A percentile compares a stretch with the other conserved stretches of the same genome.
phyloP scores from a whole-genome alignment of 176 grass and related monocot genomes.

The Juncus effusus region DNA sequence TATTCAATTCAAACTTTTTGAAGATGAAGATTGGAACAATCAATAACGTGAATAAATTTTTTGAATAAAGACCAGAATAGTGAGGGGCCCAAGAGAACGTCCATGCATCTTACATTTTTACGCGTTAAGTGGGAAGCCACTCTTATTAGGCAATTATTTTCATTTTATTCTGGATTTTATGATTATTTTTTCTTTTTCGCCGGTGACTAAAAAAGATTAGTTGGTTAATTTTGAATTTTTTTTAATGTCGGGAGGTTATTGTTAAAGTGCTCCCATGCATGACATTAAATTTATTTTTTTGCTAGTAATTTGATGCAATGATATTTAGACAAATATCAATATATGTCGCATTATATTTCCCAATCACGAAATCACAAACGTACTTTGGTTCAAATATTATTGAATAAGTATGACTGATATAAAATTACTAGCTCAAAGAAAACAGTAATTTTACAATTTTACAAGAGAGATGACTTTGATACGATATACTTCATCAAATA shows the following conservation, averaged over 20 bases:
- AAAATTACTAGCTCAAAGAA: too few relatives aligned
- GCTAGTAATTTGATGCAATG: too few relatives aligned
- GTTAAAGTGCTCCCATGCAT: background rate
- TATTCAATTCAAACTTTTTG: constrained; percentile 9
- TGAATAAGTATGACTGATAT: too few relatives aligned
- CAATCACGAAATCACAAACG: too few relatives aligned
- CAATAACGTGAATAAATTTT: background rate
- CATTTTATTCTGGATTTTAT: too few relatives aligned
- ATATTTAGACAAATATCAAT: too few relatives aligned
- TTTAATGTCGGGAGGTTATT: too few relatives aligned
- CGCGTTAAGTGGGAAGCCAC: constrained; percentile 49
- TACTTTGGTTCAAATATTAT: too few relatives aligned
- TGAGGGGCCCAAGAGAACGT: constrained; percentile 40
- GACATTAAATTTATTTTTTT: background rate
- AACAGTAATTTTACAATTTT: too few relatives aligned
- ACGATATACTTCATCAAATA: too few relatives aligned
- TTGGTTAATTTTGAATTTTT: background rate
- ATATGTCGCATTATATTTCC: too few relatives aligned
- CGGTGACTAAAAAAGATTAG: background rate
- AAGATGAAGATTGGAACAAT: constrained; percentile 4
- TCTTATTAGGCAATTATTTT: background rate
- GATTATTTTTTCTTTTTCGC: constrained; percentile 5
- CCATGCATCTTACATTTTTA: constrained; percentile 36
- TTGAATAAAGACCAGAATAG: constrained; percentile 5
- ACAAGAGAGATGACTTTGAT: too few relatives aligned